phyloP scores from a whole-genome alignment of 805 yeast genomes.

The Candida saitoana region DNA sequence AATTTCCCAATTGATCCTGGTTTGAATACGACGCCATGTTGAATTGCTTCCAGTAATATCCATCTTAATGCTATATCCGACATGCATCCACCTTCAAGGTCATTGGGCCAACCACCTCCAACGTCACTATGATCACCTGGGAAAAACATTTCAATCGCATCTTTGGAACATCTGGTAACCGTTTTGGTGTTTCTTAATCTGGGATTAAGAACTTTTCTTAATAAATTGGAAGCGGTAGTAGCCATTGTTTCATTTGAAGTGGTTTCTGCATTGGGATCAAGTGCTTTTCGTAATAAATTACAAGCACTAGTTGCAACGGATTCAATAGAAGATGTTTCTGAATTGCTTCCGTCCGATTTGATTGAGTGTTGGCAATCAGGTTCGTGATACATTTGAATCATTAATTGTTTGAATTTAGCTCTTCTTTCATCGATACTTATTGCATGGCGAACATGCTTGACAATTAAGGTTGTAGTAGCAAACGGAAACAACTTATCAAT shows the following conservation, averaged over 20 bases:
- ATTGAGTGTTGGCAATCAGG: background rate
- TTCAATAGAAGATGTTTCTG: background rate
- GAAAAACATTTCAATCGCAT: conserved; percentile 56
- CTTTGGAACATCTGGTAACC: conserved; percentile 16
- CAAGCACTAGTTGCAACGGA: background rate
- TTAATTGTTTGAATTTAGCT: conserved; percentile 56
- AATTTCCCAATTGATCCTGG: conserved; percentile 37
- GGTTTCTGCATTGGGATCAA: background rate
- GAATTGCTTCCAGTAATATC: conserved; percentile 54
- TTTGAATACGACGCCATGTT: conserved; percentile 47
- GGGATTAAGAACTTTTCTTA: background rate
- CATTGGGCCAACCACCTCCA: conserved; percentile 65
- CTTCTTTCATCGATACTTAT: conserved; percentile 65
- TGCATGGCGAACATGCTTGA: conserved; percentile 62
- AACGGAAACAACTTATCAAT: conserved; percentile 58
- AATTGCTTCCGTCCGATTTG: background rate
- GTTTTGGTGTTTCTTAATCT: conserved; percentile 1
- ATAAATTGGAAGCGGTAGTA: background rate
- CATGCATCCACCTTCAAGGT: conserved; percentile 32
- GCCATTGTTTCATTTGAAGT: background rate
- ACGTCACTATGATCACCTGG: conserved; percentile 67
- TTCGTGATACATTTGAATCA: conserved; percentile 37
- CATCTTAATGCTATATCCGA: conserved; percentile 56
- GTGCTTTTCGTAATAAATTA: background rate
- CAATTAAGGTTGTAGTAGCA: conserved; percentile 46